These are phyloP conservation scores for Xerocomus spinulosus DNA, from an alignment of 768 basidiomycete genomes.

Conservation along the genomic window DNA sequence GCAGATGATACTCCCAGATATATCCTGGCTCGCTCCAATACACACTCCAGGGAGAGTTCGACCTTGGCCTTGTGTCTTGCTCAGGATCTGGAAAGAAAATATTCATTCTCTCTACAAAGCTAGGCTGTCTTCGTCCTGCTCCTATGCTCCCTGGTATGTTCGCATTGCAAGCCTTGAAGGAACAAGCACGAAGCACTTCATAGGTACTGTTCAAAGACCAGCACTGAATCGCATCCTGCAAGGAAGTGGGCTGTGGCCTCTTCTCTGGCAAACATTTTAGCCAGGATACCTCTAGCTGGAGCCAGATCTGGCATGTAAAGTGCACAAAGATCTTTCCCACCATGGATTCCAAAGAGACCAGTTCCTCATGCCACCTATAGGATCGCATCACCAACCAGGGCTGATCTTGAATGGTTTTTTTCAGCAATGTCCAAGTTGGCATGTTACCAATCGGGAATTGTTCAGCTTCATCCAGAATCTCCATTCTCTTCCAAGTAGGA, in stretches of 20 bases:
- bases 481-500: not conserved
- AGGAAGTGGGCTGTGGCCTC: not conserved
- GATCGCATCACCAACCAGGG: constrained; percentile 1
- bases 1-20: not conserved
- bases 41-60: not conserved
- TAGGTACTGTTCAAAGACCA: not conserved
- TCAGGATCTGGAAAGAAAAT: not conserved
- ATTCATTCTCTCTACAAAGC: not conserved
- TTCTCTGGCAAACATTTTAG: not conserved
- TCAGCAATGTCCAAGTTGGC: not conserved
- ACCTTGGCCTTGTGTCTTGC: not conserved
- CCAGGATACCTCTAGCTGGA: not conserved
- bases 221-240: not conserved
- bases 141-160: not conserved
- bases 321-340: not conserved
- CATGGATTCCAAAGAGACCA: not conserved
- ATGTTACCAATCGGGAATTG: not conserved
- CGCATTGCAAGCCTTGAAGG: constrained; percentile 2
- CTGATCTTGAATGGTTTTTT: not conserved
- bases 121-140: not conserved
- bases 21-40: not conserved
- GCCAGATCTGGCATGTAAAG: constrained; percentile 6
- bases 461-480: not conserved
- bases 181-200: not conserved
- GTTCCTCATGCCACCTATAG: not conserved